Percentiles rank a stretch among this genome's conserved stretches.
Conservation (phyloP, 2,329 filamentous ascomycete genomes). For the Paecilomyces variotii region DNA sequence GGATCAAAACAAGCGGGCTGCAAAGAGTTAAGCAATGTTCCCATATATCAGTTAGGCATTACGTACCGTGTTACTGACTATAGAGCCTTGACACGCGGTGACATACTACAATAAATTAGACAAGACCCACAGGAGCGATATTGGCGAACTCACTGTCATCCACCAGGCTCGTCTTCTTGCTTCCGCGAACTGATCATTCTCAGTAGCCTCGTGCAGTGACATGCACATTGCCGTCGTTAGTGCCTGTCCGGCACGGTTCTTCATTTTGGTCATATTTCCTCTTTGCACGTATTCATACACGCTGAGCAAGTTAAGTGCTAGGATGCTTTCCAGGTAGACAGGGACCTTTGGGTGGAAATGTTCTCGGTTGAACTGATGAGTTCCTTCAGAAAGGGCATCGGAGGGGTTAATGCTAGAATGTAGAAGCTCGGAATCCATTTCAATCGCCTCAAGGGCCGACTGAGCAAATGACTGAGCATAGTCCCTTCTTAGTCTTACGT, state of each 20-base stretch:
- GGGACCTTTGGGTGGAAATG: constrained; percentile 14
- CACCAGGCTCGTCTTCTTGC: constrained; percentile 20
- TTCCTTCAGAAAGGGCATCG: constrained; percentile 8
- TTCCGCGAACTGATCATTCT: constrained; percentile 15
- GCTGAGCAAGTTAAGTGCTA: constrained; percentile 18
- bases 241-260: constrained; percentile 19
- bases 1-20: constrained; percentile 10
- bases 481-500: constrained; percentile 14
- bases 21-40: constrained; percentile 2
- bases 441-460: constrained; percentile 15
- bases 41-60: neutral
- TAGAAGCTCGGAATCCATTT: constrained; percentile 17
- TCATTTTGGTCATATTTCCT: constrained; percentile 21
- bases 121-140: neutral
- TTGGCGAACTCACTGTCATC: constrained; percentile 16
- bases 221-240: constrained; percentile 18
- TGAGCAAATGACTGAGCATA: constrained; percentile 17
- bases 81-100: constrained; percentile 43
- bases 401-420: constrained; percentile 6
- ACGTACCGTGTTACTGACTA: constrained; percentile 43
- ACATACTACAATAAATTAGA: constrained; percentile 32
- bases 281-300: constrained; percentile 24
- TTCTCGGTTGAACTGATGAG: constrained; percentile 4
- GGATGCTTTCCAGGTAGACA: constrained; percentile 17
- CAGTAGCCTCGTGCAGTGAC: constrained; percentile 14